Evolutionary conservation across 192 early-diverging fungal species (phyloP).

Genomic region (Lunasporangiospora selenospora): DNA sequence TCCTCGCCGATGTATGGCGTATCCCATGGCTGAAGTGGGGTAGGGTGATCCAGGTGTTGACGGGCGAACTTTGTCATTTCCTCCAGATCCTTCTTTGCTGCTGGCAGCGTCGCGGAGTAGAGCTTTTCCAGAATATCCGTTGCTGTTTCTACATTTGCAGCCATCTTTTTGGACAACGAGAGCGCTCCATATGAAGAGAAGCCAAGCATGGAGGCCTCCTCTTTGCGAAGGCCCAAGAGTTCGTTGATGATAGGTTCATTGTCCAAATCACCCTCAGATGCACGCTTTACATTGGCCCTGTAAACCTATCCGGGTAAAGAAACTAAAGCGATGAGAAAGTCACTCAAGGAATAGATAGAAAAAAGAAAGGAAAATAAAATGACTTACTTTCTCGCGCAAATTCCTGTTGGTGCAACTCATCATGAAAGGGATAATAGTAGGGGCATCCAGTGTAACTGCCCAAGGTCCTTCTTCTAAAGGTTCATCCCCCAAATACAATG

Average conservation of each 20-base stretch:
- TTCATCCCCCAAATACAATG: too few relatives aligned
- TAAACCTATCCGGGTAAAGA: conserved; percentile 48
- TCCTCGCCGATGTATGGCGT: conserved; percentile 54
- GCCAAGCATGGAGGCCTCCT: conserved; percentile 57
- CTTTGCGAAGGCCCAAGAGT: conserved; percentile 57
- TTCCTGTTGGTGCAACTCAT: conserved; percentile 61
- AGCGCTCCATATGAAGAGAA: conserved; percentile 56
- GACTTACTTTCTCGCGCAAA: conserved; percentile 56
- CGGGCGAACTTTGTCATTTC: conserved; percentile 54
- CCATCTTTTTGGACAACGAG: conserved; percentile 66
- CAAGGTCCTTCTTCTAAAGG: conserved; percentile 52
- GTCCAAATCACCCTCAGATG: conserved; percentile 54
- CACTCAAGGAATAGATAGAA: not conserved
- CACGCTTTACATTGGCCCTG: conserved; percentile 55
- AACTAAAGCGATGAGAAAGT: not conserved
- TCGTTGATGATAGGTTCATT: conserved; percentile 64
- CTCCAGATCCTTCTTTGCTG: conserved; percentile 51
- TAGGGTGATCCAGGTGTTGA: conserved; percentile 28
- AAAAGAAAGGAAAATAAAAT: not conserved
- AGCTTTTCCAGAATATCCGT: conserved; percentile 53
- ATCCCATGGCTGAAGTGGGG: conserved; percentile 61
- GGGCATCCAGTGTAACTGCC: conserved; percentile 60
- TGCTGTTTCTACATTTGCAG: conserved; percentile 48
- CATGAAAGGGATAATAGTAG: conserved; percentile 61
- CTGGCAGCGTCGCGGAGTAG: conserved; percentile 50